Base-by-base conservation (phyloP, 139 green algal species). In the Micractinium sp. region DNA sequence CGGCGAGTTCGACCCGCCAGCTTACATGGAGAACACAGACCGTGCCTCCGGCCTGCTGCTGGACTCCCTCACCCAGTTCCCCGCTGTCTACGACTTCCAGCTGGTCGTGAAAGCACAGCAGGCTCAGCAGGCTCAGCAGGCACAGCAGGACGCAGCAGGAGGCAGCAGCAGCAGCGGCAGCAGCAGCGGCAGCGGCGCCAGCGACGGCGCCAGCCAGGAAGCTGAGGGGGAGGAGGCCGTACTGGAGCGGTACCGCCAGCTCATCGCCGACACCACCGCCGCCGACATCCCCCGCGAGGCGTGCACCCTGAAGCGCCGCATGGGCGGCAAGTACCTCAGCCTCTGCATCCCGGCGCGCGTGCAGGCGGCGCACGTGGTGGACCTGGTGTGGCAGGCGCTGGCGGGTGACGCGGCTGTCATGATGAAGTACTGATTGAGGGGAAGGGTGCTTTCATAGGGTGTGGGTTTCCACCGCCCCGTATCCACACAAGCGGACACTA, bases 1-100 rank as follows among this genome's bases (percentile, higher is more conserved):
- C 0, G 95, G 95, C 7, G 91, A 95, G 87, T 95, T 96, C 80
- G 92, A 95, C 80, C 92, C 93, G 2, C 89, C 92, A 0, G n/a
- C 47, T 22, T 60, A 27, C 60, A 56, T 79, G 25, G 29, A 84
- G 35, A 94, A 96, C 86, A 94, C 90, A 1, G 92, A 96, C 85
- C 90, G 92, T 3, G 81, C 66, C 0, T 20, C 77, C 0, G 93
- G 94, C 22, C 63, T 94, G 41, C 83, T 97, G 2, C 81, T 96
- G 69, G 89, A 90, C 31, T 89, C 90, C 15, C 85, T 97, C 0
- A 91, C 91, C 31, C 81, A 92, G 39, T 97, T 94, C 47, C 95
- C 95, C 0, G 61, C 81, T 1, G 19, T 76, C 22, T 95, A 96
- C 88, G 90, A 79, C 0, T 97, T 96, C 89, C 89, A 95, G 29